A percentile compares a stretch with the other conserved stretches of the same genome.
These are phyloP conservation scores for Biscutella laevigata DNA, from an alignment of 441 rosid genomes.

Conservation along the genomic window DNA sequence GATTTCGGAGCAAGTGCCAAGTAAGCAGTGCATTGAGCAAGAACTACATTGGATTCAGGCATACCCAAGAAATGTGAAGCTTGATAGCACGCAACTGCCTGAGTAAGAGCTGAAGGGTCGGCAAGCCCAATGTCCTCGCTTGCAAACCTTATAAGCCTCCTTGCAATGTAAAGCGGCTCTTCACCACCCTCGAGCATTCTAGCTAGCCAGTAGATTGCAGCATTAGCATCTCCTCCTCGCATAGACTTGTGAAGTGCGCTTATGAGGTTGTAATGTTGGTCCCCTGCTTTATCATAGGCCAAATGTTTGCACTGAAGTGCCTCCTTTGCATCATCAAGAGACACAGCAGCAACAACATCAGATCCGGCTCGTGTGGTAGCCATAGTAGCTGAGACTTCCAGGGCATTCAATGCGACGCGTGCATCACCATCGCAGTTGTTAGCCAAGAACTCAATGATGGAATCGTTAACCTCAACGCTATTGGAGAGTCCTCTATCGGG, in stretches of 20 bases:
- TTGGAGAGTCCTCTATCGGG: conserved; percentile 28
- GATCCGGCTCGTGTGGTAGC: conserved; percentile 34
- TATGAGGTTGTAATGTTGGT: conserved; percentile 71
- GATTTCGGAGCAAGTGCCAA: conserved; percentile 73
- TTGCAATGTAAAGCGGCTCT: conserved; percentile 73
- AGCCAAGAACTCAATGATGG: conserved; percentile 46
- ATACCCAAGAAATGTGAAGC: conserved; percentile 83
- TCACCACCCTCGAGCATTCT: conserved; percentile 84
- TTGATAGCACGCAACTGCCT: conserved; percentile 84
- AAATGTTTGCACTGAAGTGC: conserved; percentile 74
- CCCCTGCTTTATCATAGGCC: conserved; percentile 73
- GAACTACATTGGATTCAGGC: conserved; percentile 76
- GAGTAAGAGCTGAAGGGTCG: conserved; percentile 67
- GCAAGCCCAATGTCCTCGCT: conserved; percentile 81
- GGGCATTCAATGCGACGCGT: conserved; percentile 63
- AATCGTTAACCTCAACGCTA: conserved; percentile 33
- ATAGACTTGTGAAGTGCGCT: conserved; percentile 84
- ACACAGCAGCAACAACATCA: conserved; percentile 19
- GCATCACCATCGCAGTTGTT: conserved; percentile 72
- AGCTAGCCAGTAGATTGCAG: conserved; percentile 73
- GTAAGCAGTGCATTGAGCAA: conserved; percentile 70
- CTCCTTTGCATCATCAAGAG: conserved; percentile 70
- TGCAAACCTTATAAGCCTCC: conserved; percentile 75
- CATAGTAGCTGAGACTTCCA: conserved; percentile 58
- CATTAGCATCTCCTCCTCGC: conserved; percentile 72